These are phyloP conservation scores for Candida michaelii DNA, from an alignment of 805 yeast genomes.

Conservation along the genomic window DNA sequence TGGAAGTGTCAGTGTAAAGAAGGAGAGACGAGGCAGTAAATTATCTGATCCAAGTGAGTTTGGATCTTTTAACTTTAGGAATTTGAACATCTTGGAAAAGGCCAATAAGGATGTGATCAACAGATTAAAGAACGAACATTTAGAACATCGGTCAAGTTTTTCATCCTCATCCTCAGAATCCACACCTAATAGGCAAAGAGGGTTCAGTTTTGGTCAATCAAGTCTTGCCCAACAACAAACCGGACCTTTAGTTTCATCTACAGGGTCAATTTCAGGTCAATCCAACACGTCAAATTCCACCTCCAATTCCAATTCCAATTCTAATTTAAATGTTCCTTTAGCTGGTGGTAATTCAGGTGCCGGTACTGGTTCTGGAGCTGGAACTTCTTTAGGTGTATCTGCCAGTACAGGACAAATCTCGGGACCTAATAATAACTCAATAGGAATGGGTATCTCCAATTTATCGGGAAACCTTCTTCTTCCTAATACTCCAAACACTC, in stretches of 20 bases:
- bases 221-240: not conserved
- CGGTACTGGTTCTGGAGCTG: not conserved
- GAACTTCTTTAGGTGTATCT: not conserved
- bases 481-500: conserved; percentile 6
- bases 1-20: conserved; percentile 22
- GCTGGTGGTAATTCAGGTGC: not conserved
- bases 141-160: conserved; percentile 54
- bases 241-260: not conserved
- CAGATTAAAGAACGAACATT: conserved; percentile 79
- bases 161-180: conserved; percentile 52
- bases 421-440: not conserved
- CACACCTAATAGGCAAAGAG: conserved; percentile 38
- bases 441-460: conserved; percentile 10
- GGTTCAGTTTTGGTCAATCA: conserved; percentile 26
- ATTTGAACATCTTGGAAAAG: conserved; percentile 83
- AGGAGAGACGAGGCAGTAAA: conserved; percentile 74
- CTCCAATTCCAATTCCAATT: conserved; percentile 1
- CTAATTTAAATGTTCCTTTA: not conserved
- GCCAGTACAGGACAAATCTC: not conserved
- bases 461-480: conserved; percentile 4
- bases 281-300: conserved; percentile 2
- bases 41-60: conserved; percentile 75
- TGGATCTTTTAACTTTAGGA: conserved; percentile 90
- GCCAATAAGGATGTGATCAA: conserved; percentile 93
- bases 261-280: conserved; percentile 1